A percentile compares a stretch with the other conserved stretches of the same genome.
Conservation (phyloP, 1,284 basidiomycete genomes). For the Clitocybe nebularis region DNA sequence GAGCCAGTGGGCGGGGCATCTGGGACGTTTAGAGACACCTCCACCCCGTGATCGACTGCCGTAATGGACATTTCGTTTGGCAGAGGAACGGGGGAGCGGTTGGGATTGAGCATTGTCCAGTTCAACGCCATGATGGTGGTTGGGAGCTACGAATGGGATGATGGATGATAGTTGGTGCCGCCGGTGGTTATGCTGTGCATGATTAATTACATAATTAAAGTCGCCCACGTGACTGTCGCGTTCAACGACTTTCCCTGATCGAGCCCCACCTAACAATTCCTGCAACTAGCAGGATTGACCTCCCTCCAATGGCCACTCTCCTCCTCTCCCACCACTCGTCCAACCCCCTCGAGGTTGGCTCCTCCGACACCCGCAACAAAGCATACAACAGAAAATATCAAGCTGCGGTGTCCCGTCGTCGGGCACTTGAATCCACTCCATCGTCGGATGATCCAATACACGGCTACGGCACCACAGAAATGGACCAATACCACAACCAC, state of each 20-base stretch:
- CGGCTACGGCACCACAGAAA: conserved; percentile 34
- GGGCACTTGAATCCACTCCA: conserved; percentile 26
- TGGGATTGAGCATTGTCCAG: conserved; percentile 64
- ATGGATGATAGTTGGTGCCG: too few relatives aligned
- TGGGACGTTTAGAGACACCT: conserved; percentile 56
- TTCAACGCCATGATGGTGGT: conserved; percentile 64
- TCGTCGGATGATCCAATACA: conserved; percentile 52
- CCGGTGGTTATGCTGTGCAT: too few relatives aligned
- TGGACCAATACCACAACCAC: conserved; percentile 52
- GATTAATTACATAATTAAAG: too few relatives aligned
- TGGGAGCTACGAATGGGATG: too few relatives aligned
- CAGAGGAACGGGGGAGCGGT: conserved; percentile 59
- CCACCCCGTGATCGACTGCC: conserved; percentile 52
- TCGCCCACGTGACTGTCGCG: conserved; percentile 1
- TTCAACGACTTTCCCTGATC: not conserved
- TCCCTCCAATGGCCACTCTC: conserved; percentile 25
- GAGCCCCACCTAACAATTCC: not conserved
- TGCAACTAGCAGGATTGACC: not conserved
- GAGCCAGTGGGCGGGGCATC: conserved; percentile 39
- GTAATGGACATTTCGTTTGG: conserved; percentile 59
- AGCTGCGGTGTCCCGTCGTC: conserved; percentile 23
- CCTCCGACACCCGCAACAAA: conserved; percentile 57
- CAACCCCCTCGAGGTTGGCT: conserved; percentile 68
- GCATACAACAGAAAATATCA: conserved; percentile 39
- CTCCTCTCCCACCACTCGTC: conserved; percentile 72